Evolutionary conservation across 176 grass and related monocot species (phyloP).

Genomic region (Cenchrus americanus): DNA sequence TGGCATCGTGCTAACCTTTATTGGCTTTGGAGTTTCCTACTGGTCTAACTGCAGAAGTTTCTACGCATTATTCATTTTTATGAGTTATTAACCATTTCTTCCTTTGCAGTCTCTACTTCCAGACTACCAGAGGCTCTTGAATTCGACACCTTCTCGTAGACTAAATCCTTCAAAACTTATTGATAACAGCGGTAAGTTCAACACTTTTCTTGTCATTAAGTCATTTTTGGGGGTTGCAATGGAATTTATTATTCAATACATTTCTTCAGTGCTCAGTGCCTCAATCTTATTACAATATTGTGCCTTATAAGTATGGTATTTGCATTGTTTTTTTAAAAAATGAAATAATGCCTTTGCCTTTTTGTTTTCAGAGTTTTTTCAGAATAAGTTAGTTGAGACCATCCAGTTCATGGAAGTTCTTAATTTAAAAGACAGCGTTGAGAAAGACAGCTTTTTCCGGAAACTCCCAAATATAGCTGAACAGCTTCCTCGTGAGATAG

Average conservation of each 20-base stretch:
- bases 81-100: constrained; percentile 33
- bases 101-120: constrained; percentile 82
- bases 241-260: not conserved
- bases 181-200: constrained; percentile 82
- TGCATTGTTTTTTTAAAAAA: not conserved
- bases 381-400: constrained; percentile 98
- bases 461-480: constrained; percentile 98
- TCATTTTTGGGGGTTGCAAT: not conserved
- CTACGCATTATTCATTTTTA: not conserved
- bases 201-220: constrained; percentile 28
- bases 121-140: constrained; percentile 99
- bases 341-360: constrained; percentile 34
- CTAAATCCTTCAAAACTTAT: constrained; percentile 99
- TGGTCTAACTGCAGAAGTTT: constrained; percentile 14
- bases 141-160: constrained; percentile 86
- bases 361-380: constrained; percentile 90
- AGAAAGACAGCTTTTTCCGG: constrained; percentile 97
- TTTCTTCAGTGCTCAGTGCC: not conserved
- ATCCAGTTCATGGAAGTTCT: constrained; percentile 99
- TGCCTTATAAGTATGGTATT: not conserved
- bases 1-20: constrained; percentile 6
- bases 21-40: constrained; percentile 34
- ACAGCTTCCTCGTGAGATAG: constrained; percentile 96
- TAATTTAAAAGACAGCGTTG: constrained; percentile 97
- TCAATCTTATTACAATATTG: not conserved